Conservation (phyloP, 768 basidiomycete genomes). For the Hirschioporus abietinus region DNA sequence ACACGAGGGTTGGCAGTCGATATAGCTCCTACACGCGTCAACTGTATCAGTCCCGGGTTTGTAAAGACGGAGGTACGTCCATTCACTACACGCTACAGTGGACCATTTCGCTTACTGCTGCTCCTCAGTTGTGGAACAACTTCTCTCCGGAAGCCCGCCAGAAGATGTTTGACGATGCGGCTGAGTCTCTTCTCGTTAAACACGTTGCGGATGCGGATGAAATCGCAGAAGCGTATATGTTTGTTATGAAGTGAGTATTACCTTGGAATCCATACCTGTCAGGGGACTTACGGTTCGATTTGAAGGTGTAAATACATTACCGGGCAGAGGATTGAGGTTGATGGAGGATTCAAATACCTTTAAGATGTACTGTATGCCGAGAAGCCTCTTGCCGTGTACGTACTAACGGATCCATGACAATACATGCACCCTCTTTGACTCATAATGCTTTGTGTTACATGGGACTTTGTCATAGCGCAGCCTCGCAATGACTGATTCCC, state of each 20-base stretch:
- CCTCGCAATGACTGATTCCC: too few relatives aligned
- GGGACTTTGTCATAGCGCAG: too few relatives aligned
- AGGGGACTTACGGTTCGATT: too few relatives aligned
- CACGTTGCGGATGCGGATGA: slow-evolving; percentile 12
- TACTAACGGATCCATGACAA: too few relatives aligned
- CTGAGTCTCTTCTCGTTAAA: slow-evolving; percentile 9
- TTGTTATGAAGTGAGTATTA: slow-evolving; percentile 18
- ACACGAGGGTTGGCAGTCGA: slow-evolving; percentile 17
- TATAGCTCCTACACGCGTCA: slow-evolving; percentile 17
- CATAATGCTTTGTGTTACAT: too few relatives aligned
- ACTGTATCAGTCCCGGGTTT: slow-evolving; percentile 13
- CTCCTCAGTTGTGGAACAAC: slow-evolving; percentile 13
- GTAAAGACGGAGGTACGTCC: slow-evolving; percentile 14
- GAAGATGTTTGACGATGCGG: slow-evolving; percentile 6
- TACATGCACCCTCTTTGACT: too few relatives aligned
- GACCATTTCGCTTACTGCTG: background rate
- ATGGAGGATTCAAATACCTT: too few relatives aligned
- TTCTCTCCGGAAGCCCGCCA: slow-evolving; percentile 7
- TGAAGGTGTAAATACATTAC: too few relatives aligned
- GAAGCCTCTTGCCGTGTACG: too few relatives aligned
- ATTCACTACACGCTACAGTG: background rate
- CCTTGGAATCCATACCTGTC: too few relatives aligned
- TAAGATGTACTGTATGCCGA: too few relatives aligned
- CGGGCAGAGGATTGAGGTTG: too few relatives aligned
- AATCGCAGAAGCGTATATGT: slow-evolving; percentile 18